Evolutionary conservation across 1,139 yeast genomes (phyloP).

Genomic region (Eremothecium gossypii): DNA sequence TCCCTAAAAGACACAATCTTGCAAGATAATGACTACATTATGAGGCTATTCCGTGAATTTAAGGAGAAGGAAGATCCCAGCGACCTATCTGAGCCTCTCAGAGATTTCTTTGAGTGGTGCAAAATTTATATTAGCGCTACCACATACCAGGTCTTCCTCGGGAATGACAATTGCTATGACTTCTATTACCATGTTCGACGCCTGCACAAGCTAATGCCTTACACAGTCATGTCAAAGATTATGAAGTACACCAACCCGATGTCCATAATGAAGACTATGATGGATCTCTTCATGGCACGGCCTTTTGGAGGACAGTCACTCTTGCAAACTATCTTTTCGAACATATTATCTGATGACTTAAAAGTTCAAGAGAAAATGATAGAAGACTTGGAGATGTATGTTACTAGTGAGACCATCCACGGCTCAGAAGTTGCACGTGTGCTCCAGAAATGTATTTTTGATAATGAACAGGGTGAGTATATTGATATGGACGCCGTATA

Average conservation of each 20-base stretch:
- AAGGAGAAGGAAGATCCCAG: conserved; percentile 44
- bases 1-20: conserved; percentile 28
- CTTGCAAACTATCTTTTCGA: conserved; percentile 61
- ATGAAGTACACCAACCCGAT: conserved; percentile 78
- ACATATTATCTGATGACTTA: conserved; percentile 71
- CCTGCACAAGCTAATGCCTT: conserved; percentile 70
- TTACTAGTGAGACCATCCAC: conserved; percentile 27
- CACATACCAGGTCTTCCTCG: conserved; percentile 65
- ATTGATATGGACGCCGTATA: conserved; percentile 30
- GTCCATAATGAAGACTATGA: conserved; percentile 64
- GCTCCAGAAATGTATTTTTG: conserved; percentile 25
- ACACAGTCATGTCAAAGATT: conserved; percentile 62
- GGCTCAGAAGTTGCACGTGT: conserved; percentile 23
- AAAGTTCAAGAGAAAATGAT: conserved; percentile 53
- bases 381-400: conserved; percentile 36
- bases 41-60: conserved; percentile 39
- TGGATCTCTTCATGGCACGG: conserved; percentile 72
- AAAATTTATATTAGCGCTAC: conserved; percentile 79
- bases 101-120: conserved; percentile 70
- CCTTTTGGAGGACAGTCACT: conserved; percentile 65
- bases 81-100: conserved; percentile 59
- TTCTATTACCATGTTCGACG: conserved; percentile 57
- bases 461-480: conserved; percentile 25
- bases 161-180: conserved; percentile 72
- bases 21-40: conserved; percentile 28